These are phyloP conservation scores for Umbelopsis isabellina DNA, from an alignment of 192 early-diverging fungal genomes.

Conservation along the genomic window DNA sequence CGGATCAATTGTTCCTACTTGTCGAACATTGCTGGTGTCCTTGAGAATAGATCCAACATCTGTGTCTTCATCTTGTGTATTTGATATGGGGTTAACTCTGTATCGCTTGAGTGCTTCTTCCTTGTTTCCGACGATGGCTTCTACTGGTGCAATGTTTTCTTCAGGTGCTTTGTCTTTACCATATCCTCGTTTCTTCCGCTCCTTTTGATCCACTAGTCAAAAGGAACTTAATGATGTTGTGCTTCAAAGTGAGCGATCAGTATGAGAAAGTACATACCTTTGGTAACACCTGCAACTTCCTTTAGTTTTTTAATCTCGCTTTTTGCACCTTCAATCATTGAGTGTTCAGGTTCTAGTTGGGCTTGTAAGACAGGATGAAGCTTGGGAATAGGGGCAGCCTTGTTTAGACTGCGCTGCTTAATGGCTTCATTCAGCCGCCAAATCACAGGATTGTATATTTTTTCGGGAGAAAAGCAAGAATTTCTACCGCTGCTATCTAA, in stretches of 20 bases:
- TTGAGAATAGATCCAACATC: conserved; percentile 40
- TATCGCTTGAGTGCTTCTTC: conserved; percentile 18
- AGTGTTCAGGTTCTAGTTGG: conserved; percentile 48
- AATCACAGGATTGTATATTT: conserved; percentile 64
- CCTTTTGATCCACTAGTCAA: conserved; percentile 31
- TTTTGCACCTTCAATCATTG: conserved; percentile 48
- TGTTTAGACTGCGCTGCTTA: conserved; percentile 61
- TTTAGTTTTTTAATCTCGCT: conserved; percentile 46
- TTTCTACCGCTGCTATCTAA: conserved; percentile 30
- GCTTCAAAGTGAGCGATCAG: not conserved
- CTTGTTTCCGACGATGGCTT: conserved; percentile 1
- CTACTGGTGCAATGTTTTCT: not conserved
- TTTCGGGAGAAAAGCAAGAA: conserved; percentile 33
- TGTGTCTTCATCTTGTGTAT: conserved; percentile 25
- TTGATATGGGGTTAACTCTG: conserved; percentile 14
- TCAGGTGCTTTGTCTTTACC: conserved; percentile 15
- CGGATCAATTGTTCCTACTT: conserved; percentile 59
- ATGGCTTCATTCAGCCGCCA: conserved; percentile 62
- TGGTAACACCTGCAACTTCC: conserved; percentile 56
- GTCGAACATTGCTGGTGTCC: conserved; percentile 16
- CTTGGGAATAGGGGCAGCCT: conserved; percentile 52
- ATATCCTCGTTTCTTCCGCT: conserved; percentile 35
- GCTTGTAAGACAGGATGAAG: conserved; percentile 47
- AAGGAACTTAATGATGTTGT: not conserved
- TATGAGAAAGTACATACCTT: conserved; percentile 38